Percentiles rank a stretch among this genome's conserved stretches.
Evolutionary conservation across 2,329 filamentous ascomycete genomes (phyloP).

Genomic region (Aspergillus fumigatus): DNA sequence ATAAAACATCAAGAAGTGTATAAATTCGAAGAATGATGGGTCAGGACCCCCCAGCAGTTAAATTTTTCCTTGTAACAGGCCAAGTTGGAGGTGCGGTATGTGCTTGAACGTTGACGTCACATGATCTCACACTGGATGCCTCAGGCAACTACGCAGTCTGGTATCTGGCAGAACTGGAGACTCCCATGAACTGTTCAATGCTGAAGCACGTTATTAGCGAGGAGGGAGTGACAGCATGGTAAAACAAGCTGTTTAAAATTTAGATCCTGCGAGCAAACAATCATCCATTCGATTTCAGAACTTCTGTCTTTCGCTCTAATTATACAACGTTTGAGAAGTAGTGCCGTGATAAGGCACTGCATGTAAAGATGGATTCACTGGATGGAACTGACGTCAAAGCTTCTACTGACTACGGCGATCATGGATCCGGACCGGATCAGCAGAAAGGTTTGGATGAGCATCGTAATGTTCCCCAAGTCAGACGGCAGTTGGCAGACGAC

Average conservation of each 20-base stretch:
- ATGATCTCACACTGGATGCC: background rate
- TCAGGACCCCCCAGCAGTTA: background rate
- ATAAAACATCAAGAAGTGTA: background rate
- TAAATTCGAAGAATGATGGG: background rate
- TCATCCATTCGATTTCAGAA: background rate
- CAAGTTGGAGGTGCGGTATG: background rate
- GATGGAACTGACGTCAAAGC: background rate
- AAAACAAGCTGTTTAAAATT: background rate
- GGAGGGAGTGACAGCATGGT: background rate
- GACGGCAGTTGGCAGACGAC: constrained; percentile 42
- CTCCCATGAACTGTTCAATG: background rate
- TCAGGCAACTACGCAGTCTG: background rate
- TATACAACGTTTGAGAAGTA: background rate
- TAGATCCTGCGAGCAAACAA: background rate
- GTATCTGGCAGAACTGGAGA: background rate
- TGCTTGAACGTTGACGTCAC: background rate
- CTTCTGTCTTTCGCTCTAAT: background rate
- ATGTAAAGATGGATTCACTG: background rate
- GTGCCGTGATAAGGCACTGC: background rate
- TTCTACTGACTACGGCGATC: background rate
- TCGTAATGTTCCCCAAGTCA: constrained; percentile 7
- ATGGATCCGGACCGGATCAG: background rate
- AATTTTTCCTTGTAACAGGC: background rate
- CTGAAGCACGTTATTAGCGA: background rate
- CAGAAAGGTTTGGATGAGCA: background rate